Evolutionary conservation across 2,329 filamentous ascomycete species (phyloP), one percentile per base, ranked within the genome.

Genomic region (Atkinsonella texensis): DNA sequence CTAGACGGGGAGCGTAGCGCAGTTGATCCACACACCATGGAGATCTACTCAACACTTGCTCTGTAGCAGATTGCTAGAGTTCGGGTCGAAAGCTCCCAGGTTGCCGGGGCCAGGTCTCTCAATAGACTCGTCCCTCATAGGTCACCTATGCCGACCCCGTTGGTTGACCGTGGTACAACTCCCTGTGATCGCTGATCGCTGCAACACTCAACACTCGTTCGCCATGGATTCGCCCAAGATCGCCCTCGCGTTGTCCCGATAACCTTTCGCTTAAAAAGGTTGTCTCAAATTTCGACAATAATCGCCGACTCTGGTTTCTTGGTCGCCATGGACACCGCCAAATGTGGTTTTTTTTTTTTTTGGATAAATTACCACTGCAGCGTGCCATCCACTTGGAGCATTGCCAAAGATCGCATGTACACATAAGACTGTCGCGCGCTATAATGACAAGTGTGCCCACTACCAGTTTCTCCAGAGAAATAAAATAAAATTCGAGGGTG

Each of bases 1-100:
- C 48, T n/a, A 35, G 48, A 32, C 46, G 35, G 40, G 46, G 46
- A 15, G 46, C 33, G 38, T 48, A 35, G 46, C 18, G 46, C 18
- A 20, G 46, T n/a, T 31, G 49, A 45, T 45, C 40, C 23, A 23
- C 42, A 20, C 32, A 11, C 28, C 41, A 50, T 42, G 42, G 33
- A 48, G 46, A 8, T 48, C 15, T 9, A 12, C n/a, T n/a, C n/a
- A 23, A 23, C 20, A 23, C 20, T 23, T 23, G 20, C 20, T 23
- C 20, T 4, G 20, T 23, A 23, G n/a, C n/a, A n/a, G 28, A 28
- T 28, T 28, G 28, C 28, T 28, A 28, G 7, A 23, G 7, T 42
- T 42, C 18, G 28, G 40, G 35, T 38, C 15, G 35, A 38, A 35
- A 12, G 35, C 35, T 12, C 35, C 35, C 28, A 28, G 28, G 28